Evolutionary conservation across 257 asterid genomes (phyloP).

Genomic region (Rubia yunnanensis): DNA sequence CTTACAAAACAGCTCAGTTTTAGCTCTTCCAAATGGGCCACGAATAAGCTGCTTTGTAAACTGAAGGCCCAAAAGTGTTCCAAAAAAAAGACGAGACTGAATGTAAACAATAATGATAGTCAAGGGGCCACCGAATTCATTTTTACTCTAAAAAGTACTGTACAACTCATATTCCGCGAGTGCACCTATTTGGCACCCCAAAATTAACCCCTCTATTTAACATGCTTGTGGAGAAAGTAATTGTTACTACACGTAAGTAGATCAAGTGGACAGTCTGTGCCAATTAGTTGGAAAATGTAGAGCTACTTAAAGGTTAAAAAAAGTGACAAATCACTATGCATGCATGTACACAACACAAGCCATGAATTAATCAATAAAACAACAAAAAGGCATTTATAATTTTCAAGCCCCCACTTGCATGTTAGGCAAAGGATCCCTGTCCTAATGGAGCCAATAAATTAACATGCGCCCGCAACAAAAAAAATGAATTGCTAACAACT

Average conservation of each 20-base stretch:
- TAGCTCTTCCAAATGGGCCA: too few species aligned
- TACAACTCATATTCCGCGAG: too few species aligned
- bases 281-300: not conserved
- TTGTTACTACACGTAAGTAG: not conserved
- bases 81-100: too few species aligned
- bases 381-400: not conserved
- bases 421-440: not conserved
- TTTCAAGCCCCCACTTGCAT: constrained; percentile 4
- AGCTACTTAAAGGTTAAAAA: not conserved
- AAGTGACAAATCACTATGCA: constrained; percentile 1
- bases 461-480: not conserved
- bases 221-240: not conserved
- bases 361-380: not conserved
- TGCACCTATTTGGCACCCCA: too few species aligned
- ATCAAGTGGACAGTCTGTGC: not conserved
- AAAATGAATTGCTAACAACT: too few species aligned
- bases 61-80: too few species aligned
- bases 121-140: too few species aligned
- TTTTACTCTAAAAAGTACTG: too few species aligned
- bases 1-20: too few species aligned
- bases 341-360: not conserved
- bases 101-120: too few species aligned
- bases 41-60: too few species aligned
- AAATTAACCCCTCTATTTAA: not conserved
- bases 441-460: constrained; percentile 3